A percentile compares a stretch with the other conserved stretches of the same genome.
Evolutionary conservation across 116 monocot genomes (phyloP).

Genomic region (Posidonia oceanica): DNA sequence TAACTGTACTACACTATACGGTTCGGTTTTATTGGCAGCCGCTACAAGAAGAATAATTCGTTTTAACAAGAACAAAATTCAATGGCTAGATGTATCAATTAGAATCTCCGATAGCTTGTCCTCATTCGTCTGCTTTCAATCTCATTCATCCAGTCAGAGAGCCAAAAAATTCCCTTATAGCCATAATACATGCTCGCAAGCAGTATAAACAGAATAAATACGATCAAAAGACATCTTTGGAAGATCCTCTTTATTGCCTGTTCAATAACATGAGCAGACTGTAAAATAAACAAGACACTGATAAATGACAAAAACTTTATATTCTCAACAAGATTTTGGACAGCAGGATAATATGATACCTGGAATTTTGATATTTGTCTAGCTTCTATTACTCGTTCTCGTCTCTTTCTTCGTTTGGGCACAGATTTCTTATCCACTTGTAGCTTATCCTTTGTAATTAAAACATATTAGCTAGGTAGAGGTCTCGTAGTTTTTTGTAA

Average conservation of each 20-base stretch:
- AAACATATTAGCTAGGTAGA: background rate
- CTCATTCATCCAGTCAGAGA: constrained; percentile 90
- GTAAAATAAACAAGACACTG: background rate
- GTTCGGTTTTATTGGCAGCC: no score
- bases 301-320: no score
- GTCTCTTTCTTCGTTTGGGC: constrained; percentile 61
- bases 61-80: no score
- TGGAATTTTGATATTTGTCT: constrained; percentile 44
- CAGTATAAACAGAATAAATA: constrained; percentile 7
- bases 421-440: constrained; percentile 17
- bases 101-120: constrained; percentile 28
- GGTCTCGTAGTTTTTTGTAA: no score
- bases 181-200: constrained; percentile 30
- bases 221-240: background rate
- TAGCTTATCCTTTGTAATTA: constrained; percentile 4
- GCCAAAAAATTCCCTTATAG: constrained; percentile 54
- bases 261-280: background rate
- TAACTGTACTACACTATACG: no score
- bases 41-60: no score
- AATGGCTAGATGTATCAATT: background rate
- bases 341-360: constrained; percentile 15
- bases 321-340: background rate
- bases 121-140: constrained; percentile 27
- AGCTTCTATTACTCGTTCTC: constrained; percentile 34
- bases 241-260: background rate